Base-by-base conservation (phyloP, 1,284 basidiomycete genomes). In the Tremellales sp. region DNA sequence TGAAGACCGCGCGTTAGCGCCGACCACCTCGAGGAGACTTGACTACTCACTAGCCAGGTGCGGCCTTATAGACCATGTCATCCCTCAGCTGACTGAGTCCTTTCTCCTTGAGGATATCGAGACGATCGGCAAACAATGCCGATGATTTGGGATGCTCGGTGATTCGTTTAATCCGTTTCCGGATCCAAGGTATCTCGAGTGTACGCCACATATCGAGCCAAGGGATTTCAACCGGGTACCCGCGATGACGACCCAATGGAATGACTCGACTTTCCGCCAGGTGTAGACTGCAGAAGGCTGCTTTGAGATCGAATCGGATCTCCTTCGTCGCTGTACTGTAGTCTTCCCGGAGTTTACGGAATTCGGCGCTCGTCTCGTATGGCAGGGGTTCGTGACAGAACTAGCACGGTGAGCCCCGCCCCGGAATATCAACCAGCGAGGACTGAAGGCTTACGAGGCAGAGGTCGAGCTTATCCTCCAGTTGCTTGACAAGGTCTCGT, bases 11-110 rank as follows among this genome's bases (percentile, higher is more conserved):
- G 13, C 23, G 17, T 3, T 12, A 40, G 21, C 29, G 21, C n/a
- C n/a, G n/a, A 25, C 6, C 46, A 31, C 5, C 19, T 12, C 13
- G 12, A 10, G 24, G n/a, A 17, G 21, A n/a, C n/a, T n/a, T n/a
- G 8, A 33, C 21, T 13, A 68, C 68, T 62, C 55, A 73, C 70
- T 73, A 73, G 40, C 71, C 71, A 1, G 65, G 51, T 40, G 53
- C 54, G 11, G 61, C 52, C 19, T 39, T 46, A 31, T 44, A 19
- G 56, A 40, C 4, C 19, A 33, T 1, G 53, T 31, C 7, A 47
- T 47, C n/a, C 49, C 48, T 64, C 64, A 68, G 8, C 31, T 51
- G 7, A 43, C 33, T 36, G 15, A 7, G 15, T 17, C 63, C 67
- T n/a, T 55, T 45, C 13, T 44, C 19, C 17, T 53, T 44, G 12